Percentiles rank a stretch among this genome's conserved stretches.
These are phyloP conservation scores for Falciphora oryzae DNA, from an alignment of 2,329 filamentous ascomycete species.

Conservation along the genomic window DNA sequence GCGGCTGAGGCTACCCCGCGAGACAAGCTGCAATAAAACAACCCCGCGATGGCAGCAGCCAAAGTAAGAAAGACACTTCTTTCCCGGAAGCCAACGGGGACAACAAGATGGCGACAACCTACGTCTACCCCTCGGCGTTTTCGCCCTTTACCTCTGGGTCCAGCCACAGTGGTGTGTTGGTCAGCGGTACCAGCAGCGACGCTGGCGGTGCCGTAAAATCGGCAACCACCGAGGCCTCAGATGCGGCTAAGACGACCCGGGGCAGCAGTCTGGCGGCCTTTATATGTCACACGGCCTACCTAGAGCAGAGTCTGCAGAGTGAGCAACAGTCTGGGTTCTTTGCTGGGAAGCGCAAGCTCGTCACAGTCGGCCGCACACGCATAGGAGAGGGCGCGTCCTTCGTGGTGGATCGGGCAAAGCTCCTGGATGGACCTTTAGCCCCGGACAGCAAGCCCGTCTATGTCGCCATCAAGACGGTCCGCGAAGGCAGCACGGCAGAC, in stretches of 20 bases:
- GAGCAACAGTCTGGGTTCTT: slow-evolving; percentile 13
- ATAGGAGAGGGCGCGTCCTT: slow-evolving; percentile 14
- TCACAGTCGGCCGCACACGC: slow-evolving; percentile 8
- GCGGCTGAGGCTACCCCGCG: no score
- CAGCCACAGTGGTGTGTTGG: not conserved
- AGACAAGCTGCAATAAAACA: no score
- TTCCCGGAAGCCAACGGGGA: no score
- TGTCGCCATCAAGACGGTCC: slow-evolving; percentile 15
- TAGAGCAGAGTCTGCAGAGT: slow-evolving; percentile 12
- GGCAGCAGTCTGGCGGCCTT: slow-evolving; percentile 12
- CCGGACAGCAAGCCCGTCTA: not conserved
- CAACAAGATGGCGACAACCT: not conserved
- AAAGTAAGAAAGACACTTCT: no score
- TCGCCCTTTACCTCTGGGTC: slow-evolving; percentile 9
- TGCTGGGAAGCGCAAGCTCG: not conserved
- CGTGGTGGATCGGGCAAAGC: slow-evolving; percentile 13
- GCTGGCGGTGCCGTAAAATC: not conserved
- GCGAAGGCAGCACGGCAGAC: slow-evolving; percentile 2
- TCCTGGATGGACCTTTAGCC: slow-evolving; percentile 2
- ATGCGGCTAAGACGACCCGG: not conserved
- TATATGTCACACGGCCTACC: slow-evolving; percentile 14
- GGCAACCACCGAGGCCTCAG: slow-evolving; percentile 1
- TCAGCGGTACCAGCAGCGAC: not conserved
- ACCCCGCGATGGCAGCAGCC: no score
- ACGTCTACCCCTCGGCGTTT: slow-evolving; percentile 3